Conservation (phyloP, 2,329 filamentous ascomycete species). For the Scedosporium apiospermum region DNA sequence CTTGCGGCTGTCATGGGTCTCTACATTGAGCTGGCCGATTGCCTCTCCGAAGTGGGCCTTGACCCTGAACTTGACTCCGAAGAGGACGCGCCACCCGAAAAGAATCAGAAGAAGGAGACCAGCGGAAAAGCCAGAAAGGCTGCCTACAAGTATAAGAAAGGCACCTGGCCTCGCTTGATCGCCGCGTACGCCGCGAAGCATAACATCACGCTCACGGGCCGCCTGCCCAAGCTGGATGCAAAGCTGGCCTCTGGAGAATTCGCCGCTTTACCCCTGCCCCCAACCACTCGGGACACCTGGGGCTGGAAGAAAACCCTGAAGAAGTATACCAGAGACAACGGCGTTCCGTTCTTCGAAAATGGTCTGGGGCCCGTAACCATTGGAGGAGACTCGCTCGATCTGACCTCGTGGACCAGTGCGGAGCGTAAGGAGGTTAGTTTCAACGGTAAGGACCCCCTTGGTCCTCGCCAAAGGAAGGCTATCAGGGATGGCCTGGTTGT, state of each 20-base stretch:
- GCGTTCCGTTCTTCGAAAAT: neutral
- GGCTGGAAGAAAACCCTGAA: neutral
- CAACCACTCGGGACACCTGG: neutral
- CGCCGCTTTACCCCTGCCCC: neutral
- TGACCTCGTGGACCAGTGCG: neutral
- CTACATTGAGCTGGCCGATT: neutral
- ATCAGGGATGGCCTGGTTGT: neutral
- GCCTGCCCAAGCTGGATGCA: neutral
- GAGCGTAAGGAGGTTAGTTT: neutral
- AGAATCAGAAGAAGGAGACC: neutral
- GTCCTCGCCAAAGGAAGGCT: neutral
- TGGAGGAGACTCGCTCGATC: no score
- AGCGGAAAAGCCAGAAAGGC: neutral
- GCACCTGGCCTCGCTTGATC: neutral
- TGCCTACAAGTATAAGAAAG: neutral
- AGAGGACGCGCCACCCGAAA: neutral
- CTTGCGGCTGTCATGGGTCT: neutral
- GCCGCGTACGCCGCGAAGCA: neutral
- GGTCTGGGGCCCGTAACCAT: neutral
- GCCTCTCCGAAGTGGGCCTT: neutral
- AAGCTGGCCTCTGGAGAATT: neutral
- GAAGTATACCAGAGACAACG: neutral
- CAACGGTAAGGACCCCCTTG: neutral
- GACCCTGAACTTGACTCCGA: neutral
- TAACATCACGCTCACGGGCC: neutral